Evolutionary conservation across 441 rosid genomes (phyloP).

Genomic region (Bruguiera hainesii): DNA sequence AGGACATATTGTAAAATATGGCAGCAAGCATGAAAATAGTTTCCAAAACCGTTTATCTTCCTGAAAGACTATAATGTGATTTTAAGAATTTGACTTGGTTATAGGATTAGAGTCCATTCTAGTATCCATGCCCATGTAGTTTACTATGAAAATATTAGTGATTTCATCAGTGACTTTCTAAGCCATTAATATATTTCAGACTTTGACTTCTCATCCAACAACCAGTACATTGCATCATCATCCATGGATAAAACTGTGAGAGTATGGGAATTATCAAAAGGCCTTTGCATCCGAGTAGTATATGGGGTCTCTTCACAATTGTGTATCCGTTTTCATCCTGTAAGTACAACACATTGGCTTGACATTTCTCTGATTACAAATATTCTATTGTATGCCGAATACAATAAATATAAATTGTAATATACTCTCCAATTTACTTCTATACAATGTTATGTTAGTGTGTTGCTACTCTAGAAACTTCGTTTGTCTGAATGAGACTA

Average conservation of each 20-base stretch:
- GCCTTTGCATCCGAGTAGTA: conserved; percentile 88
- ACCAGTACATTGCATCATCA: conserved; percentile 91
- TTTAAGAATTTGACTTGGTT: background rate
- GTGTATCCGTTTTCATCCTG: conserved; percentile 95
- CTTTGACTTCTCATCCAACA: conserved; percentile 94
- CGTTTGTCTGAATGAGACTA: too few species aligned
- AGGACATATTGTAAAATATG: too few species aligned
- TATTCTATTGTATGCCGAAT: background rate
- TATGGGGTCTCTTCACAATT: conserved; percentile 83
- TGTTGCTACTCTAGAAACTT: too few species aligned
- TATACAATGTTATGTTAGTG: too few species aligned
- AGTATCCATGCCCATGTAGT: background rate
- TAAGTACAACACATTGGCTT: conserved; percentile 34
- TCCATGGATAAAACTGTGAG: conserved; percentile 94
- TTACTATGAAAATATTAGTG: background rate
- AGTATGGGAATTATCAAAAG: conserved; percentile 92
- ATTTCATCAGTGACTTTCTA: conserved; percentile 21
- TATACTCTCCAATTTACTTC: background rate
- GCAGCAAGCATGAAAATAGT: too few species aligned
- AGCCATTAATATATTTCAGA: conserved; percentile 47
- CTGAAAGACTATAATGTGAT: background rate
- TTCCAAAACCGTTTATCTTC: too few species aligned
- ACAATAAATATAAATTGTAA: background rate
- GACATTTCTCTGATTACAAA: conserved; percentile 1
- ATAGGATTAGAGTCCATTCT: background rate